Evolutionary conservation across 768 basidiomycete species (phyloP).

Genomic region (Tylopilus felleus): DNA sequence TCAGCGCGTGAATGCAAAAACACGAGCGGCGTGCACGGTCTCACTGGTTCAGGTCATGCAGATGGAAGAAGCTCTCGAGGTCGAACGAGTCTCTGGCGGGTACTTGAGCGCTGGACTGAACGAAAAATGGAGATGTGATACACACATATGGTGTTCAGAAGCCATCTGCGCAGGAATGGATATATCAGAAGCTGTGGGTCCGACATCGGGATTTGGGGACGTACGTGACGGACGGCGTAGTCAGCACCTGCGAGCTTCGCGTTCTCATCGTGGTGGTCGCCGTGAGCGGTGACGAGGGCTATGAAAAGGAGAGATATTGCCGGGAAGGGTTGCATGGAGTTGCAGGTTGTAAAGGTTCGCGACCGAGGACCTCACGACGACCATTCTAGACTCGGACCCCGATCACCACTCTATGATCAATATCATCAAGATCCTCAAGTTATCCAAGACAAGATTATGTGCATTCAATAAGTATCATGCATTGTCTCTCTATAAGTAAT

Average conservation of each 20-base stretch:
- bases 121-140: slow-evolving; percentile 2
- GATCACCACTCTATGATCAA: slow-evolving; percentile 10
- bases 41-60: slow-evolving; percentile 89
- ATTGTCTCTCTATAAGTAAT: too few relatives aligned
- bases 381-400: slow-evolving; percentile 13
- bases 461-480: too few relatives aligned
- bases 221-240: slow-evolving; percentile 89
- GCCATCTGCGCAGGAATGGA: slow-evolving; percentile 62
- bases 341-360: slow-evolving; percentile 3
- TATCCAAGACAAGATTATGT: too few relatives aligned
- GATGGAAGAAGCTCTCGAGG: slow-evolving; percentile 84
- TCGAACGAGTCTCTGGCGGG: slow-evolving; percentile 72
- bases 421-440: too few relatives aligned
- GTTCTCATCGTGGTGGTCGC: slow-evolving; percentile 58
- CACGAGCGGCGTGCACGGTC: slow-evolving; percentile 11
- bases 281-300: slow-evolving; percentile 46
- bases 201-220: slow-evolving; percentile 31
- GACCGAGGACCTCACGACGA: too few relatives aligned
- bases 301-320: slow-evolving; percentile 39
- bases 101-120: not conserved
- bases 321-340: slow-evolving; percentile 46
- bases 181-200: slow-evolving; percentile 11
- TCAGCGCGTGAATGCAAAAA: not conserved
- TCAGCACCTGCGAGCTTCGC: slow-evolving; percentile 46
- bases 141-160: slow-evolving; percentile 82